Percentiles rank a stretch among this genome's conserved stretches.
These are phyloP conservation scores for Thamnidium elegans DNA, from an alignment of 192 early-diverging fungal genomes.

Conservation along the genomic window DNA sequence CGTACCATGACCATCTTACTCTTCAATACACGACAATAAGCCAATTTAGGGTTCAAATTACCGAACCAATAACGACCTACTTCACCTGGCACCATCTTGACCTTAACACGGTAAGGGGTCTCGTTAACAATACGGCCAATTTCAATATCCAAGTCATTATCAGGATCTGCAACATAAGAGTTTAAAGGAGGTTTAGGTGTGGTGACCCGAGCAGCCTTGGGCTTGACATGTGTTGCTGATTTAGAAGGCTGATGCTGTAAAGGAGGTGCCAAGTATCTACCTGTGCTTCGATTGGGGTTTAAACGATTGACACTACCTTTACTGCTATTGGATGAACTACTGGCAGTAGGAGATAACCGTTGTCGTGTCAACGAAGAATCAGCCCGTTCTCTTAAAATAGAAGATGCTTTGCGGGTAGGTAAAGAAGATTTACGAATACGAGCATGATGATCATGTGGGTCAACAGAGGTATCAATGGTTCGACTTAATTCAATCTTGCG, in stretches of 20 bases:
- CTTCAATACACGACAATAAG: conserved; percentile 60
- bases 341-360: conserved; percentile 5
- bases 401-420: conserved; percentile 29
- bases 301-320: not conserved
- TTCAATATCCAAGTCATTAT: conserved; percentile 56
- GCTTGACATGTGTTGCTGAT: conserved; percentile 6
- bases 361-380: conserved; percentile 15
- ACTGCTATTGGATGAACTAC: not conserved
- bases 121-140: conserved; percentile 60
- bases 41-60: conserved; percentile 61
- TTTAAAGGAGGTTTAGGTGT: conserved; percentile 15
- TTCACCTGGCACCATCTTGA: conserved; percentile 52
- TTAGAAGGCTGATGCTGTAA: conserved; percentile 12
- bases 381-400: conserved; percentile 16
- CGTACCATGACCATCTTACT: conserved; percentile 67
- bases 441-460: conserved; percentile 5
- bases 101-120: conserved; percentile 49
- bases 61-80: conserved; percentile 66
- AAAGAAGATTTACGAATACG: conserved; percentile 28
- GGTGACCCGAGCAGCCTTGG: not conserved
- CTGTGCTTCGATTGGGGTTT: not conserved
- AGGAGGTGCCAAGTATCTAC: conserved; percentile 9
- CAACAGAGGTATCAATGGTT: conserved; percentile 11
- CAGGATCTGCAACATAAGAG: conserved; percentile 45
- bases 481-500: conserved; percentile 11